Percentiles rank a stretch among this genome's conserved stretches.
These are phyloP conservation scores for Leccinum longicurvipes DNA, from an alignment of 768 basidiomycete species.

Conservation along the genomic window DNA sequence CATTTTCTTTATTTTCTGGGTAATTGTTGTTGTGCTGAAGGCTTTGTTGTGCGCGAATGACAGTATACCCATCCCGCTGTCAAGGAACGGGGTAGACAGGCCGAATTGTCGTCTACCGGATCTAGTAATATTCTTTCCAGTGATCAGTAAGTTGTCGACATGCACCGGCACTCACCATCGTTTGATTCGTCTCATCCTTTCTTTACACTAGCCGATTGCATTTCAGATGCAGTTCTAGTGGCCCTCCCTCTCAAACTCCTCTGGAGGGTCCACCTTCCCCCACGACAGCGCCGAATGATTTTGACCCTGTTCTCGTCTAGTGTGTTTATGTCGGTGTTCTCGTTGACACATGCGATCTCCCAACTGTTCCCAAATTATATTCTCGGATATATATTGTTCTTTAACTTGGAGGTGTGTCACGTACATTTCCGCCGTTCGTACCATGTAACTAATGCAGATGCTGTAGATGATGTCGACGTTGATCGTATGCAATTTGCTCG, in stretches of 20 bases:
- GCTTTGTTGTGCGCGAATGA: background rate
- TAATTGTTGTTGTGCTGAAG: background rate
- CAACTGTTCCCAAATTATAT: background rate
- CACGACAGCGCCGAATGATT: slow-evolving; percentile 14
- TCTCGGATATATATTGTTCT: background rate
- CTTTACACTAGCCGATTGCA: background rate
- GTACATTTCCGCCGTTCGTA: background rate
- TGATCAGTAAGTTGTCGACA: background rate
- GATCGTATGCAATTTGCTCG: slow-evolving; percentile 14
- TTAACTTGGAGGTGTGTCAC: background rate
- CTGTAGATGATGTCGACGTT: background rate
- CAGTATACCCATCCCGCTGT: background rate
- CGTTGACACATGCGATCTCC: background rate
- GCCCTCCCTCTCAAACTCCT: background rate
- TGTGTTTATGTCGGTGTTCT: slow-evolving; percentile 2
- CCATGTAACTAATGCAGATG: background rate
- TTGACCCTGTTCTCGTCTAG: slow-evolving; percentile 11
- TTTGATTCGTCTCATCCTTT: background rate
- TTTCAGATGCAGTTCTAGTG: background rate
- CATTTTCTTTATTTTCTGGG: background rate
- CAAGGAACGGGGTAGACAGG: too few species aligned
- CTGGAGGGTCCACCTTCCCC: slow-evolving; percentile 12
- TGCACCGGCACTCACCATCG: too few species aligned
- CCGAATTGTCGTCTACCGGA: too few species aligned
- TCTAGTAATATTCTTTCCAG: background rate